Evolutionary conservation across 2,329 filamentous ascomycete species (phyloP), one percentile per base, ranked within the genome.

Genomic region (Rutstroemia sp.): DNA sequence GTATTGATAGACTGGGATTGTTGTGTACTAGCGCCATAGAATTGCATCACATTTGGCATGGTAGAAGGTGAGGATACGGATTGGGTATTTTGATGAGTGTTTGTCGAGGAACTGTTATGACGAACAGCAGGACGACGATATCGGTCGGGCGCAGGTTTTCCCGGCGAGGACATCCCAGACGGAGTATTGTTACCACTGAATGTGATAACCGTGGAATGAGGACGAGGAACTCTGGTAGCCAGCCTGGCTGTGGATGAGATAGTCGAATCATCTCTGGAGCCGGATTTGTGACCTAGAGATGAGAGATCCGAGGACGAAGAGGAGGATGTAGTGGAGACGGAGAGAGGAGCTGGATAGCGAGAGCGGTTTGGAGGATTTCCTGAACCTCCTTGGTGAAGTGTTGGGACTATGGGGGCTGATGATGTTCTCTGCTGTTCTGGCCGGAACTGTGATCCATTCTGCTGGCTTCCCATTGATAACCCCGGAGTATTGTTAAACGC

Each of bases 91-190:
- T 51, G 46, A 50, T 58, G 57, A 55, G 51, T 67, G 69, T 25
- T 48, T 17, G 17, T 53, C 3, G 60, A 67, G 65, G 64, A 72
- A 65, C 67, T 75, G 12, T 63, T 57, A 58, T 81, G 76, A 62
- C 81, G 80, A 57, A 79, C 76, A 55, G 78, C 78, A 58, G 78
- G 71, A 51, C 91, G 86, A 65, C 91, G 82, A 70, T 96, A 96
- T 58, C 92, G 83, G 69, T 96, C 91, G 1, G 89, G 89, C 1
- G 88, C 84, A 21, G 84, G 76, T 66, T 90, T 91, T 47, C 76
- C 72, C 4, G 78, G 76, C 44, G 84, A 78, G 6, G 62, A 57
- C 16, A 58, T 39, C n/a, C 52, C 47, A 52, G 79, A 75, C n/a
- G 74, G 62, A 27, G 74, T 71, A 73, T 86, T 67, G 63, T 78